These are phyloP conservation scores for Erysimum pusillum DNA, from an alignment of 441 rosid species.

Conservation along the genomic window DNA sequence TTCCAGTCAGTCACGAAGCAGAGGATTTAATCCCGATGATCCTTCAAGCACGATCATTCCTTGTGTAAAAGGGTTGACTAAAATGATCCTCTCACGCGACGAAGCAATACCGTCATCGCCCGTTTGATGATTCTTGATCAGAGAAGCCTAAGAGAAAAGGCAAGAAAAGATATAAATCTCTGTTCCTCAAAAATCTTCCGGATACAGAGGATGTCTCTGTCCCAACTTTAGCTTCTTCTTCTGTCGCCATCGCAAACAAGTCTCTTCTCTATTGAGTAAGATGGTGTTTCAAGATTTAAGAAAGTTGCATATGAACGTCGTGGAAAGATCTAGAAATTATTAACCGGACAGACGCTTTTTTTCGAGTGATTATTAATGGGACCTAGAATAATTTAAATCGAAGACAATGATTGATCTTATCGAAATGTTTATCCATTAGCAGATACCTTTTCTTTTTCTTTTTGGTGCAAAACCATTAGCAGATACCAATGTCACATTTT, in stretches of 20 bases:
- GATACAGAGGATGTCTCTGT: constrained; percentile 35
- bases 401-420: constrained; percentile 41
- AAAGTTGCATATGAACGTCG: background rate
- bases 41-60: constrained; percentile 77
- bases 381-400: constrained; percentile 1
- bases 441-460: no score
- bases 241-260: constrained; percentile 34
- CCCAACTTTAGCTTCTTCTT: constrained; percentile 22
- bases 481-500: constrained; percentile 35
- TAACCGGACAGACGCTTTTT: background rate
- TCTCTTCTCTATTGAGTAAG: background rate
- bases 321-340: constrained; percentile 27
- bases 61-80: constrained; percentile 75
- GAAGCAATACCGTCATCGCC: constrained; percentile 30
- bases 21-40: constrained; percentile 54
- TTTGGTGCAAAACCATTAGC: no score
- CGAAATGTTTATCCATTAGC: constrained; percentile 41
- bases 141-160: constrained; percentile 57
- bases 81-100: constrained; percentile 54
- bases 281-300: constrained; percentile 16
- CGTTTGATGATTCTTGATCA: constrained; percentile 16
- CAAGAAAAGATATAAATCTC: constrained; percentile 60
- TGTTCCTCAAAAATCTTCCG: constrained; percentile 51
- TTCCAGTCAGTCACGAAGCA: constrained; percentile 43
- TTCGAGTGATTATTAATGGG: background rate